Percentiles rank a stretch among this genome's conserved stretches.
These are phyloP conservation scores for Chrysanthemum seticuspe DNA, from an alignment of 129 eudicot genomes.

Conservation along the genomic window DNA sequence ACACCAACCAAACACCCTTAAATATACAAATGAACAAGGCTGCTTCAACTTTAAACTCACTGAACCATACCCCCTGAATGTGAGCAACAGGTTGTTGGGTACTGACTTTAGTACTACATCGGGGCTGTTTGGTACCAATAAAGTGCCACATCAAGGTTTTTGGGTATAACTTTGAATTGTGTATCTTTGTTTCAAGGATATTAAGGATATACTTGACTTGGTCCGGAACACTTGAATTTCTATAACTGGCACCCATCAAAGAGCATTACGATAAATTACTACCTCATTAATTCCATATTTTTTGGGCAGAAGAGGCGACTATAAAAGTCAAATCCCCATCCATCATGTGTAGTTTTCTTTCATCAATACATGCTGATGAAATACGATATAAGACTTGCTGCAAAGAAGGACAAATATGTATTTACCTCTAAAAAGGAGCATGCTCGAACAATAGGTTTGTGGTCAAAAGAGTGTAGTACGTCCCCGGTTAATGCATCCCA, in stretches of 20 bases:
- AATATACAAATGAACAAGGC: too few relatives aligned
- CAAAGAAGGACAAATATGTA: neutral
- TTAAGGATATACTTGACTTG: neutral
- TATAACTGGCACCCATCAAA: too few relatives aligned
- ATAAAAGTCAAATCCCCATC: slow-evolving; percentile 74
- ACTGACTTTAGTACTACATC: too few relatives aligned
- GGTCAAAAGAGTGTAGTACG: slow-evolving; percentile 69
- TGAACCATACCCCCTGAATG: too few relatives aligned
- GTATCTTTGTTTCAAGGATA: neutral
- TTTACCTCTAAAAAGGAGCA: slow-evolving; percentile 73
- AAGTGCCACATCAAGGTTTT: too few relatives aligned
- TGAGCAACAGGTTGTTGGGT: too few relatives aligned
- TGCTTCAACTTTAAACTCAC: too few relatives aligned
- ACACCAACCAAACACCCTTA: too few relatives aligned
- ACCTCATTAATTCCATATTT: slow-evolving; percentile 73
- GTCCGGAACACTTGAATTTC: neutral
- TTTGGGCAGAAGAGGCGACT: slow-evolving; percentile 71
- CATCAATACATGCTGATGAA: neutral
- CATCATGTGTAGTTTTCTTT: slow-evolving; percentile 25
- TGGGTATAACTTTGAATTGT: too few relatives aligned
- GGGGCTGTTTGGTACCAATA: too few relatives aligned
- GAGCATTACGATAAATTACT: neutral
- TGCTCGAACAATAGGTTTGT: slow-evolving; percentile 78
- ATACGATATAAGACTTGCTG: neutral
- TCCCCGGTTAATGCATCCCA: slow-evolving; percentile 82